Evolutionary conservation across 768 basidiomycete species (phyloP), one percentile per base, ranked within the genome.

Genomic region (Leccinum subgranulosum): DNA sequence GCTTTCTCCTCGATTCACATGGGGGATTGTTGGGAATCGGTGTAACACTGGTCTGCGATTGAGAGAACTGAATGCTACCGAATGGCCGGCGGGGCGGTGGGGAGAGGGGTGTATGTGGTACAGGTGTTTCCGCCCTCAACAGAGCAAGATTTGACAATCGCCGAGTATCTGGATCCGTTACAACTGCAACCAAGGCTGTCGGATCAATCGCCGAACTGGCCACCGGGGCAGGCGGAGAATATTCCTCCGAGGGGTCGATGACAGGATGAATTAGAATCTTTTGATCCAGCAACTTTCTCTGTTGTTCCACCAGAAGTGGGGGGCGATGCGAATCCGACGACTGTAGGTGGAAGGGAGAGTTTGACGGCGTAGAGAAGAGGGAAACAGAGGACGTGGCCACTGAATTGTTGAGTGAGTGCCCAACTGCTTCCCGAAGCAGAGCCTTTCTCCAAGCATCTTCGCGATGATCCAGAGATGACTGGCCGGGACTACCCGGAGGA

Each of bases 401-500:
- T 21, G 80, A 82, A 54, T 79, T 82, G 59, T 82, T 84, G 36
- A 91, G 74, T 4, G 90, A 91, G 70, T 86, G 86, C 53, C 86
- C 84, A 19, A 94, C 90, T 34, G 90, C 92, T 70, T 91, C 83
- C 21, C 84, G 84, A 54, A 94, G 76, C 23, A 94, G 71, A 0
- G 85, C 85, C 69, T 83, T 89, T 59, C 91, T 78, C 92, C 92
- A 94, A 25, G 81, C 77, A 51, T 86, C 84, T 41, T 87, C 85
- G 19, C 75, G 74, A 17, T 80, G 73, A 66, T 83, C 82, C 49
- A 81, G 68, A 8, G 79, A 76, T 51, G 84, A 83, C 57, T 80
- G 69, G 25, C 81, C 84, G n/a, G 86, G 85, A 60, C 82, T 87
- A 29, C 71, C 74, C 19, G 83, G 81, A 1, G 86, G 85, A 10